Evolutionary conservation across 139 green algal species (phyloP).

Genomic region (Chlorella sp.): DNA sequence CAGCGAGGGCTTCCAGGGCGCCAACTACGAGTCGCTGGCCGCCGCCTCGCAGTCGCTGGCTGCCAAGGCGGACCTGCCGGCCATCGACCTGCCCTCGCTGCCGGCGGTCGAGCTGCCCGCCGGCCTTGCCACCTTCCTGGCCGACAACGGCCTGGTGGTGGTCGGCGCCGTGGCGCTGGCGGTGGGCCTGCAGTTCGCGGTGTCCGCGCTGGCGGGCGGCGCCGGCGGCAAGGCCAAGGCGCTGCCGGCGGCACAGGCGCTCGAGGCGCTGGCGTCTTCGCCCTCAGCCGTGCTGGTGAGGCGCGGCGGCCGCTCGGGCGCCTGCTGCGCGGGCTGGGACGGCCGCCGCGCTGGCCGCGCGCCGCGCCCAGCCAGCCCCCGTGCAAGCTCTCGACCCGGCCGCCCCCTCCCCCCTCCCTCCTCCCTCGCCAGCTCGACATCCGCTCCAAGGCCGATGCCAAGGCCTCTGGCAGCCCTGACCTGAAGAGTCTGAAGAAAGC

Average conservation of each 20-base stretch:
- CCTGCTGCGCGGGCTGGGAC: too few relatives aligned
- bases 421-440: slow-evolving; percentile 53
- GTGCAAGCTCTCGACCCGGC: too few relatives aligned
- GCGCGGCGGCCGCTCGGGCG: too few relatives aligned
- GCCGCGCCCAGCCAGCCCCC: too few relatives aligned
- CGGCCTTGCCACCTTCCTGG: slow-evolving; percentile 18
- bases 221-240: slow-evolving; percentile 29
- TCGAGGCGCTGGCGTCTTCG: slow-evolving; percentile 43
- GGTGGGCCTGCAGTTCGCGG: not conserved
- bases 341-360: too few relatives aligned
- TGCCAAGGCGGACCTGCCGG: not conserved
- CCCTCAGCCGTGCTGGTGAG: too few relatives aligned
- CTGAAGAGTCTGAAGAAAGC: slow-evolving; percentile 34
- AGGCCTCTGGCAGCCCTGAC: slow-evolving; percentile 42
- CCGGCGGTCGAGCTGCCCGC: slow-evolving; percentile 10
- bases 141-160: slow-evolving; percentile 30
- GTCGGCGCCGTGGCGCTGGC: not conserved
- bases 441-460: slow-evolving; percentile 40
- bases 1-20: too few relatives aligned
- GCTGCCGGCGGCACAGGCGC: slow-evolving; percentile 18
- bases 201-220: slow-evolving; percentile 16
- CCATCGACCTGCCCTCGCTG: slow-evolving; percentile 19
- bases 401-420: too few relatives aligned
- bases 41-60: not conserved
- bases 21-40: too few relatives aligned